Conservation (phyloP, 139 green algal genomes). For the Diplosphaera chodatii region DNA sequence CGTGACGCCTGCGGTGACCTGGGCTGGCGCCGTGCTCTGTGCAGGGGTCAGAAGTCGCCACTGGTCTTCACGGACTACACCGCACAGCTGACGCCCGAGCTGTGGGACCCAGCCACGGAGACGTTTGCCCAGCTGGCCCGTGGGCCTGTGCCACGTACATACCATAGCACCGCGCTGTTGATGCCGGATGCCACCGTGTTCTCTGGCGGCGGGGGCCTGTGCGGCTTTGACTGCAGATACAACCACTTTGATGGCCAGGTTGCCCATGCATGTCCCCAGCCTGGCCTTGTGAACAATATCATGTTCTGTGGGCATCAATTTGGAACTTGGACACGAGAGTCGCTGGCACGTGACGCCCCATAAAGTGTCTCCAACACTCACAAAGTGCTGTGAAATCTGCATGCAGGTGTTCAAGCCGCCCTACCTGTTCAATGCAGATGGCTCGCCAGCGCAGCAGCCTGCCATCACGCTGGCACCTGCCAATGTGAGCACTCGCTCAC, state of each 20-base stretch:
- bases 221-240: neutral
- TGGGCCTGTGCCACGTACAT: neutral
- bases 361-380: too few relatives aligned
- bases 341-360: too few relatives aligned
- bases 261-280: neutral
- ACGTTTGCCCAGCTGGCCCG: neutral
- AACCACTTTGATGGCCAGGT: conserved; percentile 2
- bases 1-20: too few relatives aligned
- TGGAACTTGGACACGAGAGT: too few relatives aligned
- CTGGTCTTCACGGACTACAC: neutral
- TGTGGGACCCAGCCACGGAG: neutral
- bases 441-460: neutral
- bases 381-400: too few relatives aligned
- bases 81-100: neutral
- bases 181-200: neutral
- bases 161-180: neutral
- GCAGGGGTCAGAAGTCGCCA: neutral
- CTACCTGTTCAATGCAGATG: neutral
- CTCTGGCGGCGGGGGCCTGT: neutral
- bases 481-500: too few relatives aligned
- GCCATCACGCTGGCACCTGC: neutral
- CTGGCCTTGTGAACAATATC: too few relatives aligned
- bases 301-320: too few relatives aligned
- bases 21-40: too few relatives aligned
- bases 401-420: neutral